Evolutionary conservation across 768 basidiomycete genomes (phyloP).

Genomic region (Naematelia aurantialba): DNA sequence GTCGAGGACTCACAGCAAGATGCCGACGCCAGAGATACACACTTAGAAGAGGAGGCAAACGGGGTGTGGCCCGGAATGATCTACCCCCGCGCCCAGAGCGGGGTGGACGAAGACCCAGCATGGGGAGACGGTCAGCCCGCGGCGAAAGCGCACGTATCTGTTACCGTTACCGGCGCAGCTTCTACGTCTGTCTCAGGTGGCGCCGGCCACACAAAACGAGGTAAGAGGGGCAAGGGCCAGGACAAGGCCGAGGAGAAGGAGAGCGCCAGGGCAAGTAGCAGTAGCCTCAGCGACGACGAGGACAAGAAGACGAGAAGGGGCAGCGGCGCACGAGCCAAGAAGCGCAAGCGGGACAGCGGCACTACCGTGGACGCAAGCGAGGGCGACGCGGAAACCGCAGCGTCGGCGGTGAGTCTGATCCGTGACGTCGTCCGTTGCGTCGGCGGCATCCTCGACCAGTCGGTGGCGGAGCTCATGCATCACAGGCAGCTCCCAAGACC

Average conservation of each 20-base stretch:
- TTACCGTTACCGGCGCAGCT: background rate
- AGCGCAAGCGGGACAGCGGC: background rate
- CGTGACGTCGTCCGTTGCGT: no score
- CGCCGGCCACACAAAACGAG: background rate
- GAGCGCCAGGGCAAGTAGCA: background rate
- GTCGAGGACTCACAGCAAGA: no score
- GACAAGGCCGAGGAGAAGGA: background rate
- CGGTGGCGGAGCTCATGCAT: background rate
- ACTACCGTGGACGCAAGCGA: background rate
- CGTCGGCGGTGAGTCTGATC: background rate
- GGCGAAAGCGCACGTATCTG: background rate
- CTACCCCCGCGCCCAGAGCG: conserved; percentile 13
- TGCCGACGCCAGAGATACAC: background rate
- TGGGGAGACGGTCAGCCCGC: background rate
- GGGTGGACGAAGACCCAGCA: background rate
- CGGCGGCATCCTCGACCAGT: background rate
- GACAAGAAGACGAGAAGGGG: background rate
- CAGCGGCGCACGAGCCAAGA: background rate
- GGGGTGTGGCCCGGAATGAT: conserved; percentile 19
- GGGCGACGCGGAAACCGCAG: no score
- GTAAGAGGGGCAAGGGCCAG: background rate
- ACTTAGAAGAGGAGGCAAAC: conserved; percentile 3
- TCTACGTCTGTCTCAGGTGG: background rate
- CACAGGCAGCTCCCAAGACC: background rate
- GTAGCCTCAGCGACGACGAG: background rate